Conservation (phyloP, 2,329 filamentous ascomycete species). For the Ascochyta pisi region DNA sequence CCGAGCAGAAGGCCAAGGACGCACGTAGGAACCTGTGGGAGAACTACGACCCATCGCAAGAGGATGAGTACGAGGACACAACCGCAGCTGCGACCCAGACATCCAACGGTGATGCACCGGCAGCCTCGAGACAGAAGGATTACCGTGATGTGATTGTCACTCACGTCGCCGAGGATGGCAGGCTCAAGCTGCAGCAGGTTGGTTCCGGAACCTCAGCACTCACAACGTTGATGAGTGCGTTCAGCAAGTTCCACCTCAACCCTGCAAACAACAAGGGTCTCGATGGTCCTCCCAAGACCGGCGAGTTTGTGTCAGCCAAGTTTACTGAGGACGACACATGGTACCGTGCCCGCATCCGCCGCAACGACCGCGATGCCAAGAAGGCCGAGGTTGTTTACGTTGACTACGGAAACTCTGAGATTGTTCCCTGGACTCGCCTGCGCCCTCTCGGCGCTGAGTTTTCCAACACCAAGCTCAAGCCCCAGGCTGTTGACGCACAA, state of each 20-base stretch:
- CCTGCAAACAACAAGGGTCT: slow-evolving; percentile 79
- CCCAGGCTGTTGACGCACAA: slow-evolving; percentile 85
- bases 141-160: slow-evolving; percentile 95
- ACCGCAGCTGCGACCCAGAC: slow-evolving; percentile 56
- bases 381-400: slow-evolving; percentile 91
- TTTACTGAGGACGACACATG: slow-evolving; percentile 90
- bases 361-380: slow-evolving; percentile 88
- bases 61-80: slow-evolving; percentile 69
- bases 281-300: slow-evolving; percentile 80
- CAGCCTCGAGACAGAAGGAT: slow-evolving; percentile 75
- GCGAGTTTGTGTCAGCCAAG: slow-evolving; percentile 88
- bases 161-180: slow-evolving; percentile 81
- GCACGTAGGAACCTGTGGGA: slow-evolving; percentile 88
- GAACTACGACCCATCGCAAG: slow-evolving; percentile 90
- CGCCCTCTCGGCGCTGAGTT: slow-evolving; percentile 87
- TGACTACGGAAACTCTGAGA: slow-evolving; percentile 95
- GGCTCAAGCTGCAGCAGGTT: slow-evolving; percentile 89
- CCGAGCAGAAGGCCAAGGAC: slow-evolving; percentile 89
- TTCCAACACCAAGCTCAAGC: slow-evolving; percentile 74
- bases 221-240: slow-evolving; percentile 86
- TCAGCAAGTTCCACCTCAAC: slow-evolving; percentile 89
- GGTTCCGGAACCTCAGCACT: slow-evolving; percentile 85
- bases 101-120: slow-evolving; percentile 59
- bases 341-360: slow-evolving; percentile 90
- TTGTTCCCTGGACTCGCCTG: slow-evolving; percentile 81